phyloP scores from a whole-genome alignment of 208 protist genomes.

The Tritrichomonas foetus region DNA sequence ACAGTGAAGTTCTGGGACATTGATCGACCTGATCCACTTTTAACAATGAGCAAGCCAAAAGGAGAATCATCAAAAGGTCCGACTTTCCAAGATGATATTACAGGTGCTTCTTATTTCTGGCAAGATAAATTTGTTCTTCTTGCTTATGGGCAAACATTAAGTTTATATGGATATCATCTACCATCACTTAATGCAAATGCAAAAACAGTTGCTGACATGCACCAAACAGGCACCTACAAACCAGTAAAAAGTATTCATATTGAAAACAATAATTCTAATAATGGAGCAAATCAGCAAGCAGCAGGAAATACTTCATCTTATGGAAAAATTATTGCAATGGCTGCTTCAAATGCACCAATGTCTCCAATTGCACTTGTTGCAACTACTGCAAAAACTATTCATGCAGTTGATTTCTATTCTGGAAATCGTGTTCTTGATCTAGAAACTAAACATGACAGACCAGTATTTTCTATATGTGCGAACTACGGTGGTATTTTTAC shows the following conservation, averaged over 20 bases:
- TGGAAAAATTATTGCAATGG: neutral
- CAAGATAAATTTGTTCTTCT: neutral
- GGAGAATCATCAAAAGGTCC: neutral
- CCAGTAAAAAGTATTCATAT: neutral
- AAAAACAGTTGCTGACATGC: neutral
- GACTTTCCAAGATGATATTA: neutral
- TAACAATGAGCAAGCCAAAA: neutral
- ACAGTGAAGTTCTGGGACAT: slow-evolving; percentile 33
- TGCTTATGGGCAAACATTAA: neutral
- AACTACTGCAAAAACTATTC: neutral
- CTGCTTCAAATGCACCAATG: neutral
- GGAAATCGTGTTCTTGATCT: neutral
- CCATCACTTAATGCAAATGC: neutral
- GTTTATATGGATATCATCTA: slow-evolving; percentile 11
- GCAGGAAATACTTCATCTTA: no score
- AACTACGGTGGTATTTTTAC: slow-evolving; percentile 24
- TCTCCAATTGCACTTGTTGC: neutral
- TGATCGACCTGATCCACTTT: neutral
- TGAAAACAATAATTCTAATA: neutral
- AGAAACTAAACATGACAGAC: neutral
- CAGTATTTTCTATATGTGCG: neutral
- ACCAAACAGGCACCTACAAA: slow-evolving; percentile 22
- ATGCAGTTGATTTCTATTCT: slow-evolving; percentile 22
- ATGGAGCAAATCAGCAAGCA: no score
- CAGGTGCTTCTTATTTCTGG: neutral